Evolutionary conservation across 768 basidiomycete species (phyloP).

Genomic region (Hypholoma sublateritium): DNA sequence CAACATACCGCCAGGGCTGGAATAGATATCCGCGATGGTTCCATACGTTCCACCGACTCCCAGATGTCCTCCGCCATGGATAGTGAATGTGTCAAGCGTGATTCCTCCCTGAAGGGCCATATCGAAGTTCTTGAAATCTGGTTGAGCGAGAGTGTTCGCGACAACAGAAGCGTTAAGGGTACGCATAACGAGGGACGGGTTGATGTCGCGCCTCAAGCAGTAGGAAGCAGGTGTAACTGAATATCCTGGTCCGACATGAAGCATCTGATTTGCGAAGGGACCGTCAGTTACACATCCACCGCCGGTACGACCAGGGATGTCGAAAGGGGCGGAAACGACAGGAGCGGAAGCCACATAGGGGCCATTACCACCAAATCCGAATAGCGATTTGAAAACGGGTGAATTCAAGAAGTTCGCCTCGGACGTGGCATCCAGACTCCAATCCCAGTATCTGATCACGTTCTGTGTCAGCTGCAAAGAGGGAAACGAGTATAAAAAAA

Average conservation of each 20-base stretch:
- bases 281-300: conserved; percentile 10
- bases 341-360: conserved; percentile 10
- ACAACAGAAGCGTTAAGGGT: background rate
- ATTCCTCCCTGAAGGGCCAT: background rate
- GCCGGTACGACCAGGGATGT: conserved; percentile 11
- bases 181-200: background rate
- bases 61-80: conserved; percentile 6
- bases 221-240: background rate
- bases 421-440: conserved; percentile 14
- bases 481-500: background rate
- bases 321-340: too few relatives aligned
- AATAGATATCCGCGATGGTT: conserved; percentile 5
- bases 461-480: background rate
- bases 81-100: background rate
- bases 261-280: conserved; percentile 9
- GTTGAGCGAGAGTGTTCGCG: background rate
- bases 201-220: conserved; percentile 4
- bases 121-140: conserved; percentile 1
- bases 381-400: conserved; percentile 6
- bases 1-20: conserved; percentile 4
- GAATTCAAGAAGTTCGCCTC: conserved; percentile 3
- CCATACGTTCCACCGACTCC: conserved; percentile 6
- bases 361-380: conserved; percentile 15
- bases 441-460: conserved; percentile 14
- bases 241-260: conserved; percentile 12